A percentile compares a stretch with the other conserved stretches of the same genome.
Conservation (phyloP, 2,329 filamentous ascomycete species). For the Hymenoscyphus infarciens region DNA sequence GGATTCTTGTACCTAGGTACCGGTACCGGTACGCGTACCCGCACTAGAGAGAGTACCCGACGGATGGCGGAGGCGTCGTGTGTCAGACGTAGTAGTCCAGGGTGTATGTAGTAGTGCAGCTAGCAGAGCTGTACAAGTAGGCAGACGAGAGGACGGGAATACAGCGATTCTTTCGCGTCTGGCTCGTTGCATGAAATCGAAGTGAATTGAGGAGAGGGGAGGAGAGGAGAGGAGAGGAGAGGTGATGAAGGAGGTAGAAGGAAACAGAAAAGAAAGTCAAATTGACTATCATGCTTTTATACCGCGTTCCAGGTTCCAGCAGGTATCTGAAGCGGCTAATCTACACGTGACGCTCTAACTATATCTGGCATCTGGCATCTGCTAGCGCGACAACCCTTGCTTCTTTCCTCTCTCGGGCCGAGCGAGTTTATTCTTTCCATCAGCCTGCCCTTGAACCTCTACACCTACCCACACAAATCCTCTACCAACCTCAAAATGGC, state of each 20-base stretch:
- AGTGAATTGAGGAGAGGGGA: background rate
- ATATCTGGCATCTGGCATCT: too few species aligned
- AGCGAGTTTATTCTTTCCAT: constrained; percentile 3
- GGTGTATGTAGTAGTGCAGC: too few species aligned
- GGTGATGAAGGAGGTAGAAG: background rate
- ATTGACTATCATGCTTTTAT: background rate
- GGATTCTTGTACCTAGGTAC: too few species aligned
- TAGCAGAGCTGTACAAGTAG: too few species aligned
- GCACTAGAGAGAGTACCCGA: too few species aligned
- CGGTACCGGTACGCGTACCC: too few species aligned
- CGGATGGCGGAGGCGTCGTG: too few species aligned
- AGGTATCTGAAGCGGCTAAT: background rate
- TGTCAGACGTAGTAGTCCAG: too few species aligned
- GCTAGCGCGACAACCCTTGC: background rate
- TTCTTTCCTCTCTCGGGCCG: background rate
- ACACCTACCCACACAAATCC: background rate
- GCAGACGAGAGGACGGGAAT: background rate
- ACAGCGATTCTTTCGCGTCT: too few species aligned
- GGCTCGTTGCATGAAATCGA: background rate
- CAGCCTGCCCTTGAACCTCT: background rate
- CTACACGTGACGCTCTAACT: background rate
- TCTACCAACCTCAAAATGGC: constrained; percentile 26
- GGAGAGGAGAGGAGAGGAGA: too few species aligned
- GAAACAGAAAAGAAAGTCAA: background rate
- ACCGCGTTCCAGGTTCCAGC: too few species aligned